Percentiles rank a stretch among this genome's conserved stretches.
Evolutionary conservation across 2,329 filamentous ascomycete genomes (phyloP).

Genomic region (Fusarium xylarioides): DNA sequence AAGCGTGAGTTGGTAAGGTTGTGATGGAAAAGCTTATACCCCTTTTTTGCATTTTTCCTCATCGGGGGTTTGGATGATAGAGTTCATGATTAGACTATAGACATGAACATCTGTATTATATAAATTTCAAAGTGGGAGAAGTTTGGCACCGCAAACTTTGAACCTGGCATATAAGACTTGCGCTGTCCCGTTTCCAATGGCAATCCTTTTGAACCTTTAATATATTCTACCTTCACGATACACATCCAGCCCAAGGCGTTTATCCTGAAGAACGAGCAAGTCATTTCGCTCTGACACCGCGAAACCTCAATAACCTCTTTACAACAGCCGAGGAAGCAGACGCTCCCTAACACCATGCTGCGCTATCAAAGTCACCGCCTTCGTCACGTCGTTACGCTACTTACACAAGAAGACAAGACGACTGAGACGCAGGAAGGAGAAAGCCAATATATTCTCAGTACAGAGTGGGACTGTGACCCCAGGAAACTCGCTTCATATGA

Average conservation of each 20-base stretch:
- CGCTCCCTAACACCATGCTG: background rate
- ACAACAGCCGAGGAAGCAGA: background rate
- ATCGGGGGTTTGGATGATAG: conserved; percentile 20
- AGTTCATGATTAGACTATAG: conserved; percentile 35
- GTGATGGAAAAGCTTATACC: conserved; percentile 31
- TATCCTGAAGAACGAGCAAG: background rate
- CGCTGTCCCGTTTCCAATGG: no score
- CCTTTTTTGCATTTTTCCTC: conserved; percentile 18
- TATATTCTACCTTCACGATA: background rate
- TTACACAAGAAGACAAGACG: background rate
- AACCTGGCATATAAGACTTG: background rate
- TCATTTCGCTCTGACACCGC: background rate
- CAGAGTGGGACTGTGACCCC: background rate
- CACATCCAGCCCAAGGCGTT: background rate
- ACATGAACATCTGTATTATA: background rate
- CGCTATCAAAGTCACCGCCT: background rate
- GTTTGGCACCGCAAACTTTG: background rate
- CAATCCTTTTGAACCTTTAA: background rate
- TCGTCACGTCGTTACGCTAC: background rate
- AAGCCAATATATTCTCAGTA: background rate
- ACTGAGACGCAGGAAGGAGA: background rate
- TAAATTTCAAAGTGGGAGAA: background rate
- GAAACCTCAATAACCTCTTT: no score
- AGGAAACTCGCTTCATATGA: background rate
- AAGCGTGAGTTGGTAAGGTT: background rate